Base-by-base conservation (phyloP, 2,329 filamentous ascomycete genomes). In the Thielaviopsis punctulata region DNA sequence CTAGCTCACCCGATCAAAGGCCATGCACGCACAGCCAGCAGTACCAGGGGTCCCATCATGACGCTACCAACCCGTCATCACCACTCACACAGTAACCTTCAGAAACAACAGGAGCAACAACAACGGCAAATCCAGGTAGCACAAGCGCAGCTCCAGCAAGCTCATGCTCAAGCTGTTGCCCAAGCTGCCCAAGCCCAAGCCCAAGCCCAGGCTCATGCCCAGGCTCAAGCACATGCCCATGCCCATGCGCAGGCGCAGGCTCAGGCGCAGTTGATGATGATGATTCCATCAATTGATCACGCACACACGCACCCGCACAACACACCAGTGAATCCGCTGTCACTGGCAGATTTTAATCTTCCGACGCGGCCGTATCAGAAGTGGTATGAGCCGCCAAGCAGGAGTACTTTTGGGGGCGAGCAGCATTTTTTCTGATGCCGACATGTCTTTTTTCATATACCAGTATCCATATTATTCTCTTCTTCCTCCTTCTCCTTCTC, bases 351-450 rank as follows among this genome's bases (percentile, higher is more conserved):
- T 61, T 92, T 92, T 63, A 82, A 73, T 22, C 71, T 82, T 58
- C 82, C 84, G 3, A 81, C 86, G 57, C 85, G 89, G 65, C 86
- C 87, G 1, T 93, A 92, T 61, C 82, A 86, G 61, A 79, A 80
- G 49, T 82, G 82, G 65, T 93, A 90, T 60, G 80, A 87, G 56
- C 81, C 84, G 33, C 84, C 85, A 1, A 83, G 75, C 58, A 72
- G 64, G 45, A 55, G 52, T n/a, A 55, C 51, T 51, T 49, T 48
- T 47, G 46, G 9, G 19, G 12, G 13, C 9, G 33, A 41, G 30
- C 25, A 36, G 21, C 22, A 48, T 13, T 48, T 36, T 18, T 48
- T 48, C 41, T 45, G n/a, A n/a, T 46, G 19, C n/a, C 45, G 19
- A 22, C 4, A 48, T 23, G 23, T 23, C 15, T 33, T 48, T 48